Percentiles rank a stretch among this genome's conserved stretches.
Conservation (phyloP, 2,329 filamentous ascomycete genomes). For the Penicillium sp. region DNA sequence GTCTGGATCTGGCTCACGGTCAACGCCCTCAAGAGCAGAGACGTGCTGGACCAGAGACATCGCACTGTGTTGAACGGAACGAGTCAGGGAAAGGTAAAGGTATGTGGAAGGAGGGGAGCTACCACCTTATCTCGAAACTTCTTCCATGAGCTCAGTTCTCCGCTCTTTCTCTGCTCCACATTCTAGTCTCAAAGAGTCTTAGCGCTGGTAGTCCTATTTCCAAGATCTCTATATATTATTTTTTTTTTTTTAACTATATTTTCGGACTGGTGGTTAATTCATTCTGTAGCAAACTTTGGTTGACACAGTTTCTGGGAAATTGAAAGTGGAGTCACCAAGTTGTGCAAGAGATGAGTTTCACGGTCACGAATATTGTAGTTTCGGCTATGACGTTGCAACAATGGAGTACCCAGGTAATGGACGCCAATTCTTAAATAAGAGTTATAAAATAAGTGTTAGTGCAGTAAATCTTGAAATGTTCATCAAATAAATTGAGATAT, state of each 20-base stretch:
- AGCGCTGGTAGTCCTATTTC: background rate
- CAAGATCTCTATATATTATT: background rate
- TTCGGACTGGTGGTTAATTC: too few species aligned
- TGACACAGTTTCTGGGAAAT: background rate
- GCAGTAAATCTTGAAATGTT: too few species aligned
- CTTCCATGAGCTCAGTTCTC: background rate
- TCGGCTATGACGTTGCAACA: too few species aligned
- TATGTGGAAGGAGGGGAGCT: background rate
- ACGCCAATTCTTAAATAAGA: too few species aligned
- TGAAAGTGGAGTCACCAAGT: background rate
- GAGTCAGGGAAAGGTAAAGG: background rate
- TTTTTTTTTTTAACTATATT: too few species aligned
- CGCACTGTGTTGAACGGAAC: slow-evolving; percentile 11
- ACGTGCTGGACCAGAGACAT: slow-evolving; percentile 52
- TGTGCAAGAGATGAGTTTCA: background rate
- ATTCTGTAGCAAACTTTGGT: background rate
- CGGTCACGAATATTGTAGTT: background rate
- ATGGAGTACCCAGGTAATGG: too few species aligned
- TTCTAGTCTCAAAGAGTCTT: background rate
- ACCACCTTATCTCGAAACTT: background rate
- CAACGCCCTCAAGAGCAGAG: slow-evolving; percentile 45
- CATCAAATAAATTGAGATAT: too few species aligned
- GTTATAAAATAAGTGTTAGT: too few species aligned
- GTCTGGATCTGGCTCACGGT: slow-evolving; percentile 37
- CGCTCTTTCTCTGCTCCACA: too few species aligned